Evolutionary conservation across 2,329 filamentous ascomycete species (phyloP).

Genomic region (Magnaporthiopsis incrustans): DNA sequence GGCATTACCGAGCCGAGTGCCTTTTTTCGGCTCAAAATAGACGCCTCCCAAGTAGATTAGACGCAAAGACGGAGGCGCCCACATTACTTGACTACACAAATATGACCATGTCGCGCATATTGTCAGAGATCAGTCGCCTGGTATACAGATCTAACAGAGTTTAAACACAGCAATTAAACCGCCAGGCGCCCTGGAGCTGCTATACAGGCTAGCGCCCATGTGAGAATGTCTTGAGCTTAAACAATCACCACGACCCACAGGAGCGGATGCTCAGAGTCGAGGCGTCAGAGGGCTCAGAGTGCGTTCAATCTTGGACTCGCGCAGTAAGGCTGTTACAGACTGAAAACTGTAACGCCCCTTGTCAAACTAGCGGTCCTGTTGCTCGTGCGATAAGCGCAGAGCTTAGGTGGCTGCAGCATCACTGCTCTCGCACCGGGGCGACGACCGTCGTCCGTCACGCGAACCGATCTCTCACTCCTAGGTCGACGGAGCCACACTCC

Average conservation of each 20-base stretch:
- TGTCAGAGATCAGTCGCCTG: too few species aligned
- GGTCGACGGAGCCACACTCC: too few species aligned
- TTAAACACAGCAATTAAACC: background rate
- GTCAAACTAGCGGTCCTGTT: conserved; percentile 6
- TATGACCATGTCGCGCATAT: too few species aligned
- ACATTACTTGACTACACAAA: background rate
- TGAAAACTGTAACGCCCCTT: conserved; percentile 6
- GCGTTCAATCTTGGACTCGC: conserved; percentile 5
- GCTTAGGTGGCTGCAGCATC: background rate
- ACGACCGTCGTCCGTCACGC: background rate
- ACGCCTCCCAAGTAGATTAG: too few species aligned
- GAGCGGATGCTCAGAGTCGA: background rate
- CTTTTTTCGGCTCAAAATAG: too few species aligned
- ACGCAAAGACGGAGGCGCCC: too few species aligned
- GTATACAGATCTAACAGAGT: background rate
- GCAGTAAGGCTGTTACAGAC: conserved; percentile 6
- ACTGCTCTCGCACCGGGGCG: background rate
- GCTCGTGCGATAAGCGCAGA: background rate
- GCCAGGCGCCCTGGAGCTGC: background rate
- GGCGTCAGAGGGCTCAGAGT: conserved; percentile 7
- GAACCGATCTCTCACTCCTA: too few species aligned
- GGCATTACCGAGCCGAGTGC: background rate
- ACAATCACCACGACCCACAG: conserved; percentile 7
- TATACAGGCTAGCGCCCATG: background rate
- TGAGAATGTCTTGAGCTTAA: conserved; percentile 5